Percentiles rank a stretch among this genome's conserved stretches.
These are phyloP conservation scores for Pythium phragmiticola DNA, from an alignment of 352 stramenopile species.

Conservation along the genomic window DNA sequence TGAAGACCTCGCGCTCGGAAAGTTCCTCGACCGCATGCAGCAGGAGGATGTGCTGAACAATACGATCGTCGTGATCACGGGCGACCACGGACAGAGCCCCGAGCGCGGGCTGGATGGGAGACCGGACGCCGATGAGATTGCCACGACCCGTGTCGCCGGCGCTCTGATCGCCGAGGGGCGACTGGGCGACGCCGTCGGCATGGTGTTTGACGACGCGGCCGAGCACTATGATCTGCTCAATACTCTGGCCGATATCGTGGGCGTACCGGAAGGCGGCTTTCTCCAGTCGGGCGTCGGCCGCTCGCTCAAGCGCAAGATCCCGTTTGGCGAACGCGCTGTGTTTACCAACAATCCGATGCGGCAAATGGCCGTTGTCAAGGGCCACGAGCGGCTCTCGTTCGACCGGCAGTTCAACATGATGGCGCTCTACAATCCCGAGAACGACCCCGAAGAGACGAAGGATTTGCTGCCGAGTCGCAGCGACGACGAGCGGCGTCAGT, in stretches of 20 bases:
- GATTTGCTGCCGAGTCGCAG: slow-evolving; percentile 35
- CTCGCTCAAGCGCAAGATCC: slow-evolving; percentile 39
- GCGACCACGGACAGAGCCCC: slow-evolving; percentile 47
- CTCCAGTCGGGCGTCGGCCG: slow-evolving; percentile 26
- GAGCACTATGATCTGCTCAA: slow-evolving; percentile 29
- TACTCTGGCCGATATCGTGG: slow-evolving; percentile 27
- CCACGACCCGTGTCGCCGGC: slow-evolving; percentile 26
- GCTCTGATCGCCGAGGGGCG: slow-evolving; percentile 24
- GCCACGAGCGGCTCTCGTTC: slow-evolving; percentile 40
- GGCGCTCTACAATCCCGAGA: slow-evolving; percentile 35
- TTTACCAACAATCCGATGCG: slow-evolving; percentile 57
- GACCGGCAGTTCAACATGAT: slow-evolving; percentile 37
- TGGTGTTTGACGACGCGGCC: slow-evolving; percentile 17
- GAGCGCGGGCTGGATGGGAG: slow-evolving; percentile 27
- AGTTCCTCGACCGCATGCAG: slow-evolving; percentile 54
- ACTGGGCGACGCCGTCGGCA: slow-evolving; percentile 14
- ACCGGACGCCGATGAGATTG: slow-evolving; percentile 29
- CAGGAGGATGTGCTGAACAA: slow-evolving; percentile 42
- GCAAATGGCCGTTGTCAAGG: slow-evolving; percentile 42
- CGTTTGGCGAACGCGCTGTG: slow-evolving; percentile 34
- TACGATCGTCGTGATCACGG: slow-evolving; percentile 51
- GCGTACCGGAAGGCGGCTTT: slow-evolving; percentile 25
- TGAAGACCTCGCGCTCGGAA: slow-evolving; percentile 41
- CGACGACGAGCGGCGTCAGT: slow-evolving; percentile 15
- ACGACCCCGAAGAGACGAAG: slow-evolving; percentile 35